These are phyloP conservation scores for Rossbeevera mucosa DNA, from an alignment of 768 basidiomycete genomes.

Conservation along the genomic window DNA sequence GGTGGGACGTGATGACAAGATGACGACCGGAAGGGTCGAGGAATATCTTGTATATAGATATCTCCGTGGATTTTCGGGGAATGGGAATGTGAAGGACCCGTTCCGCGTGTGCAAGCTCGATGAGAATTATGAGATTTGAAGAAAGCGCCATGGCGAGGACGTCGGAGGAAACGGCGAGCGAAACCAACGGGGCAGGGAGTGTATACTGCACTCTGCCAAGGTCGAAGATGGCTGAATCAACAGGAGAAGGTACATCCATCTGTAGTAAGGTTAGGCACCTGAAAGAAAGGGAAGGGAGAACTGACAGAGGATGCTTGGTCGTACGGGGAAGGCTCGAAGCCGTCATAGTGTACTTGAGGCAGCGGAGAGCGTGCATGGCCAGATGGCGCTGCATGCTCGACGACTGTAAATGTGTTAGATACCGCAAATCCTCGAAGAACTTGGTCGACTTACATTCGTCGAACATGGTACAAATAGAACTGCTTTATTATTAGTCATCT, in stretches of 20 bases:
- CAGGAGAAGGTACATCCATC: conserved; percentile 33
- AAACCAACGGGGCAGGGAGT: conserved; percentile 78
- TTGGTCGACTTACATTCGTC: conserved; percentile 54
- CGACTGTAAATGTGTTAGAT: conserved; percentile 47
- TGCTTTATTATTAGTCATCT: neutral
- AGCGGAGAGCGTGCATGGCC: conserved; percentile 37
- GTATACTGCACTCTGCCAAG: conserved; percentile 87
- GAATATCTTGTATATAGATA: conserved; percentile 79
- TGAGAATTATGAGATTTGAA: conserved; percentile 76
- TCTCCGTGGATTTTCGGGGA: conserved; percentile 67
- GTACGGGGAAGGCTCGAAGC: conserved; percentile 74
- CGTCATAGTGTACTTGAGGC: conserved; percentile 74
- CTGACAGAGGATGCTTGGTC: conserved; percentile 35
- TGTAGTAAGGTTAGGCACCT: conserved; percentile 16
- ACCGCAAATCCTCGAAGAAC: neutral
- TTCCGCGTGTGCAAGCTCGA: conserved; percentile 84
- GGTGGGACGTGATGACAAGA: conserved; percentile 76
- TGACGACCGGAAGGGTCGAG: conserved; percentile 92
- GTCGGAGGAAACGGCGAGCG: conserved; percentile 82
- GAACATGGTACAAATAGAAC: conserved; percentile 43
- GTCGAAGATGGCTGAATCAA: conserved; percentile 64
- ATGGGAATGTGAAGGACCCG: conserved; percentile 80
- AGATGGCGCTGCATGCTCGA: conserved; percentile 72
- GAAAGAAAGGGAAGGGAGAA: neutral
- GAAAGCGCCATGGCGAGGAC: conserved; percentile 79